Percentiles rank a stretch among this genome's conserved stretches.
Evolutionary conservation across 306 rosid species (phyloP).

Genomic region (Spatholobus suberectus): DNA sequence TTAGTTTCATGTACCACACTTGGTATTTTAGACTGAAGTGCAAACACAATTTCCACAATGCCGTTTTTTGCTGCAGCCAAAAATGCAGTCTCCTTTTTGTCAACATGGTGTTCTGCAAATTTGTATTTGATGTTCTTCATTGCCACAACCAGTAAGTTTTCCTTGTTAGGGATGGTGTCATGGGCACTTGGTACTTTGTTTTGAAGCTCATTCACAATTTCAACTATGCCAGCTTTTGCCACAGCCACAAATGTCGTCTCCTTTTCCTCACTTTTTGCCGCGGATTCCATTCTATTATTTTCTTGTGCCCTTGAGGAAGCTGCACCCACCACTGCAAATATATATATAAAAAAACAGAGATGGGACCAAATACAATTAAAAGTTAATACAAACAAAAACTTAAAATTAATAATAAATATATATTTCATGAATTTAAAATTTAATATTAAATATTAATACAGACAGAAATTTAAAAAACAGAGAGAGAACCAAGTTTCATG

Average conservation of each 20-base stretch:
- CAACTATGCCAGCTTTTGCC: conserved; percentile 29
- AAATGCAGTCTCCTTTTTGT: not conserved
- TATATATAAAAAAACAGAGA: not conserved
- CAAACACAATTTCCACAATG: conserved; percentile 15
- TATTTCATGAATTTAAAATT: no score
- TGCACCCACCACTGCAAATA: conserved; percentile 16
- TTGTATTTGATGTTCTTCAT: conserved; percentile 13
- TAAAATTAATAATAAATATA: no score
- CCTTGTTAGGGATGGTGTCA: not conserved
- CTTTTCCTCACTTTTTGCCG: not conserved
- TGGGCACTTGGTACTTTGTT: not conserved
- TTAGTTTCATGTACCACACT: conserved; percentile 28
- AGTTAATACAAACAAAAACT: no score
- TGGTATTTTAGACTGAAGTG: not conserved
- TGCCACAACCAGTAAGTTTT: conserved; percentile 23
- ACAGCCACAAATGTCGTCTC: conserved; percentile 9
- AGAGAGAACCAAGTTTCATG: no score
- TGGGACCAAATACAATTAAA: not conserved
- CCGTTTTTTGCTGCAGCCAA: conserved; percentile 36
- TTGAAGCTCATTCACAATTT: conserved; percentile 17
- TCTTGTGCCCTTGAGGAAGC: not conserved
- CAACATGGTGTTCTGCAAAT: not conserved
- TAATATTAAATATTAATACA: no score
- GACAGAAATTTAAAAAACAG: no score
- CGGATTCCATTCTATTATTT: not conserved